Evolutionary conservation across 2,329 filamentous ascomycete genomes (phyloP), one percentile per base, ranked within the genome.

Genomic region (Colletotrichum caudatum): DNA sequence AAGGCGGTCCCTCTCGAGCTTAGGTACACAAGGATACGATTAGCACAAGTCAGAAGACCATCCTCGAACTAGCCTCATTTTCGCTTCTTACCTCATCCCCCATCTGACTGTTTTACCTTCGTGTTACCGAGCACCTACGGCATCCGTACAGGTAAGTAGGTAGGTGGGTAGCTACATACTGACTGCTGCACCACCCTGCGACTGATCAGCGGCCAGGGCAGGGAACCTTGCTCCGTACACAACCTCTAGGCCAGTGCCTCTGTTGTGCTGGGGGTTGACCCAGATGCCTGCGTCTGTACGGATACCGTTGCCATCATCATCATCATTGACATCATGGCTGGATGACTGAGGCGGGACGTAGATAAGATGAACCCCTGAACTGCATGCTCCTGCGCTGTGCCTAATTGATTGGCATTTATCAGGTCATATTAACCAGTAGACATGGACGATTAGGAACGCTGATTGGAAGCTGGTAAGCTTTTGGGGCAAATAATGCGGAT

Each of bases 71-170:
- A 67, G 64, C 58, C n/a, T 20, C 20, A 7, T 20, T 48, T 26
- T 20, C 26, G 29, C 37, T 35, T 41, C 57, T 67, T 68, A 71
- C 65, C 51, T 71, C 59, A 71, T 61, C 62, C n/a, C 50, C 39
- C 53, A 46, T 58, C 44, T 59, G 53, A 53, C 26, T 62, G 23
- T 41, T 41, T 41, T 41, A 14, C 46, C 46, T 56, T 11, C 20
- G 8, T 23, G 3, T 26, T 12, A 54, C 61, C 41, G 1, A 29
- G 29, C 5, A 44, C 39, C 35, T 37, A 37, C 35, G 35, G 8
- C 11, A 37, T 57, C 29, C 29, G 29, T 29, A 29, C 29, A 29
- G 29, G 2, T 29, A 29, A 4, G 29, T 29, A 29, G 3, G 3
- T 29, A 29, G 29, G 29, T 29, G 29, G 41, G 16, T 20, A 2